Conservation (phyloP, 352 stramenopile species). For the Phytopythium montanum region DNA sequence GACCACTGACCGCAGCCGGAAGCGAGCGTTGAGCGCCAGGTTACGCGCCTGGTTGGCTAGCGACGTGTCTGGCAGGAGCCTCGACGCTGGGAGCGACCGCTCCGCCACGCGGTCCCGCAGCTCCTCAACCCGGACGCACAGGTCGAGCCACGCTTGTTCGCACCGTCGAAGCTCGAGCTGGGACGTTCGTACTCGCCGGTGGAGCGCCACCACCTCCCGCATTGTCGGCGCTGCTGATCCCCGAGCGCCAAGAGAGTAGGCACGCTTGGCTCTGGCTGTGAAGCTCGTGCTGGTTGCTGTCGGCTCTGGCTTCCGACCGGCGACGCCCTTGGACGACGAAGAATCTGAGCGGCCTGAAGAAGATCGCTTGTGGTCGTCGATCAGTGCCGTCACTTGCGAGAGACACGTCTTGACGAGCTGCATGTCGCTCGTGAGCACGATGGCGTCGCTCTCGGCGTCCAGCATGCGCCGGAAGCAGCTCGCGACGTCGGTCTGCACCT, state of each 20-base stretch:
- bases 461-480: conserved; percentile 44
- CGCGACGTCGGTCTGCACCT: conserved; percentile 33
- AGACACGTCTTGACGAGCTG: conserved; percentile 56
- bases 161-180: conserved; percentile 41
- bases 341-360: neutral
- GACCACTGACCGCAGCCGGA: conserved; percentile 22
- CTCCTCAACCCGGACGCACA: conserved; percentile 44
- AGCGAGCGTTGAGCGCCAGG: conserved; percentile 9
- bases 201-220: conserved; percentile 39
- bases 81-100: conserved; percentile 22
- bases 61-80: conserved; percentile 37
- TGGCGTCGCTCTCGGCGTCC: conserved; percentile 45
- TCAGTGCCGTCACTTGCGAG: conserved; percentile 22
- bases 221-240: conserved; percentile 24
- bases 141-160: conserved; percentile 54
- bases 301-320: neutral
- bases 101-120: conserved; percentile 20
- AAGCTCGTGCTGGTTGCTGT: neutral
- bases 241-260: neutral
- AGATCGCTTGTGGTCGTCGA: conserved; percentile 20
- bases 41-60: conserved; percentile 27
- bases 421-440: conserved; percentile 68
- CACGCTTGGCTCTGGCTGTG: neutral
- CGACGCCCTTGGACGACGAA: neutral
- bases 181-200: conserved; percentile 38